Evolutionary conservation across 176 grass and related monocot genomes (phyloP), one percentile per base, ranked within the genome.

Genomic region (bread wheat (Triticum aestivum)): DNA sequence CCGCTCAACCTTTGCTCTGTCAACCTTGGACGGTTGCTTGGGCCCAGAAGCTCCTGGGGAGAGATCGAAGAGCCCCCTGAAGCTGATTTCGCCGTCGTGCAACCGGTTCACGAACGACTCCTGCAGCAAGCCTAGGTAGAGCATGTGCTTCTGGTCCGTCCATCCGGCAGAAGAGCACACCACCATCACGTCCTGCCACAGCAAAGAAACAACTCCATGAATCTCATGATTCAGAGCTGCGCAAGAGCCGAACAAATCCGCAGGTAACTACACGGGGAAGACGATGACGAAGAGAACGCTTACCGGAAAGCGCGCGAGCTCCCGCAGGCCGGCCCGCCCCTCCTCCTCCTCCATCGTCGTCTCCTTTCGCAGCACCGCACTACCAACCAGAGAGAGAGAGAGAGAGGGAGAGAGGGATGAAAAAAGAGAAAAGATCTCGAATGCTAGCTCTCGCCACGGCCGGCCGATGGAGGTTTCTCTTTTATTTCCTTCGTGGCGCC

Each of bases 111-210:
- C 68, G 71, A 99, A 99, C 6, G 90, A 91, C 88, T 93, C 86
- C 77, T 99, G 94, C 56, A 96, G 44, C 45, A 90, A 89, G 71
- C 63, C 86, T 15, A 99, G 92, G 91, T 96, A 99, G 14, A 88
- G 83, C 86, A 69, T 90, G 82, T 99, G 97, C 70, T 91, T 99
- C 82, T 93, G 90, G 83, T 99, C 83, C 34, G 90, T 99, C 94
- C 97, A 99, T 72, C 90, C 89, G 62, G 74, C 87, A 52, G 90
- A 91, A 8, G 88, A 88, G 64, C 85, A 86, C 47, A 82, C 78
- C 67, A 82, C 83, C 26, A 65, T 24, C 72, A 80, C 42, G 33
- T 78, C 87, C 94, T 99, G 92, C 56, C 56, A 79, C 3, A 5
- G 72, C 86, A 65, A 58, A 54, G 82, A 54, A 87, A 58, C 9